Base-by-base conservation (phyloP, 2,329 filamentous ascomycete genomes). In the Fusarium sambucinum region DNA sequence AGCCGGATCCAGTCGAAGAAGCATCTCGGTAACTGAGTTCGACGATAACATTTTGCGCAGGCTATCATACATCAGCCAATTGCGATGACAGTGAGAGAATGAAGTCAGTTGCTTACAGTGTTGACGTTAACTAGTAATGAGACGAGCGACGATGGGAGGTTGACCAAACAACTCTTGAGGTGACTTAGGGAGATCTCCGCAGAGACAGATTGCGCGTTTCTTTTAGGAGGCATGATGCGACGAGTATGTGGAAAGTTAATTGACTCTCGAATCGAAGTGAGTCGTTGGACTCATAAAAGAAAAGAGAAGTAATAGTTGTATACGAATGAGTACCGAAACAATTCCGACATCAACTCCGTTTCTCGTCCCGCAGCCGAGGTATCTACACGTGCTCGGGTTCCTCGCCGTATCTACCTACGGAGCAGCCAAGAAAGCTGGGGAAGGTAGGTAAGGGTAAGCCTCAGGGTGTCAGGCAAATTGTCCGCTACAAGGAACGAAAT, bases 21-120 rank as follows among this genome's bases (percentile, higher is more conserved):
- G 84, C 77, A 41, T 87, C 80, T 65, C 85, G 75, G 80, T 92
- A 97, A 77, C 86, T 91, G 68, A 99, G 86, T 81, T 99, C 96
- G 78, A 99, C 91, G 66, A 98, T 87, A 73, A 98, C 93, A 91
- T 98, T 97, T 81, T 99, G 96, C 33, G 92, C 93, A 62, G 94
- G 87, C 93, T 96, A 73, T 38, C 37, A 14, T 11, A 30, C 11
- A 37, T 73, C 19, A 74, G 64, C 29, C 58, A 21, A 32, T n/a
- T 41, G 12, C 30, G 42, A 10, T 40, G 46, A 33, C 1, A 23
- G 21, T 41, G 27, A 14, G 25, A 37, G 37, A 41, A 30, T 27
- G 13, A 45, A 37, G 32, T 35, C 53, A 59, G 56, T 63, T 47
- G 57, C 91, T 81, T 85, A 97, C 92, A 42, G 94, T 94, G 77